These are phyloP conservation scores for Vitis riparia DNA, from an alignment of 164 flowering plant genomes.

Conservation along the genomic window DNA sequence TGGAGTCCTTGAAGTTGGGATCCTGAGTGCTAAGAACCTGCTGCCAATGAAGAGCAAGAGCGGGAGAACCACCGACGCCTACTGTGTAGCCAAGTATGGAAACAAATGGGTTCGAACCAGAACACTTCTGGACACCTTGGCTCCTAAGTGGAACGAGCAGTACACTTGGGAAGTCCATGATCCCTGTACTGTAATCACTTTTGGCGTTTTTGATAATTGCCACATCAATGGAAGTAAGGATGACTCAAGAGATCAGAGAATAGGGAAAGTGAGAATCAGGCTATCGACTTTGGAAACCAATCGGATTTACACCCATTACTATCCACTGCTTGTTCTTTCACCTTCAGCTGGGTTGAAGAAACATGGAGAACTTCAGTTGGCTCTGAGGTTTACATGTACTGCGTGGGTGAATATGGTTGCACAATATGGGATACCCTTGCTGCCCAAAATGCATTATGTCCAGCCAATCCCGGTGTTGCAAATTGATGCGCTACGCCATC, in stretches of 20 bases:
- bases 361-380: constrained; percentile 75
- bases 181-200: constrained; percentile 83
- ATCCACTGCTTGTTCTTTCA: constrained; percentile 56
- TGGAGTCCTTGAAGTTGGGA: constrained; percentile 79
- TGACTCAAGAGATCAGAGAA: constrained; percentile 52
- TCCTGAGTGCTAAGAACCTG: constrained; percentile 61
- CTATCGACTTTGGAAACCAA: constrained; percentile 73
- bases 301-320: constrained; percentile 63
- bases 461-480: constrained; percentile 62
- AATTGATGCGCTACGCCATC: constrained; percentile 60
- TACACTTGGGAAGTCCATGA: constrained; percentile 89
- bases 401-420: constrained; percentile 80
- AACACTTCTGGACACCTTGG: constrained; percentile 57
- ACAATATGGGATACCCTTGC: constrained; percentile 64
- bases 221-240: constrained; percentile 52
- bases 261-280: constrained; percentile 81
- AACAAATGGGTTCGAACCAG: constrained; percentile 88
- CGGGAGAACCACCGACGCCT: constrained; percentile 66
- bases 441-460: constrained; percentile 86
- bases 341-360: constrained; percentile 57
- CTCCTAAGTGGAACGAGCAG: constrained; percentile 86
- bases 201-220: constrained; percentile 76
- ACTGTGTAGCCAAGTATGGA: constrained; percentile 87
- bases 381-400: constrained; percentile 72
- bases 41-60: constrained; percentile 57